Base-by-base conservation (phyloP, 2,329 filamentous ascomycete species). In the Ilyonectria destructans region DNA sequence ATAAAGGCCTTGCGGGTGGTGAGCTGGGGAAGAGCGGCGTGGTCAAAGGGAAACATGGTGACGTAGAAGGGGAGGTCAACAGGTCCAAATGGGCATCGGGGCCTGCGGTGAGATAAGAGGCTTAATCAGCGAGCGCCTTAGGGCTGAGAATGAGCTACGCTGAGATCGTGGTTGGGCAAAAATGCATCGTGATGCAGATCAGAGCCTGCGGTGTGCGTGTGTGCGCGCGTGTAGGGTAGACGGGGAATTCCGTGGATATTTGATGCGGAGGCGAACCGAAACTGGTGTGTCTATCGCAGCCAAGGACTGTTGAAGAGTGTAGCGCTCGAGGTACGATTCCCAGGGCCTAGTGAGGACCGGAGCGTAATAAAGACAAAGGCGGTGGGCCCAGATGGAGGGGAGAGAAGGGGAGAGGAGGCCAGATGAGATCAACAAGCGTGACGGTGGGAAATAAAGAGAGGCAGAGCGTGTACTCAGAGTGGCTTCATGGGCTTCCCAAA, bases 1-100 rank as follows among this genome's bases (percentile, higher is more conserved):
- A 98, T 85, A 49, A 99, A 86, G 1, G 94, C 96, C 81, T 88
- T 89, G 58, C 90, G 86, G 9, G 89, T 89, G 33, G 81, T 83
- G 59, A 92, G 80, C 56, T 87, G 82, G 12, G 90, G 90, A 21
- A 91, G 82, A 40, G 85, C 82, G 52, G 86, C 80, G 45, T 84
- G 81, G 73, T 90, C 87, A 78, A 91, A 89, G 69, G 86, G 78
- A 76, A 91, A 89, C 82, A 89, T 88, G 68, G 62, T 72, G 70
- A 48, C 55, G 8, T 10, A 15, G 61, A 21, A 15, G 49, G 33
- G 56, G 56, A 33, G 12, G 23, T 15, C 21, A 31, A 12, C 48
- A 43, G 43, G 40, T 26, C 35, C 54, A 58, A 12, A 23, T 54
- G 40, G 46, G 58, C 60, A 71, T 69, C 48, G 40, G 55, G 17